Percentiles rank a stretch among this genome's conserved stretches.
Evolutionary conservation across 805 yeast genomes (phyloP).

Genomic region (Saccharomycopsis sp.): DNA sequence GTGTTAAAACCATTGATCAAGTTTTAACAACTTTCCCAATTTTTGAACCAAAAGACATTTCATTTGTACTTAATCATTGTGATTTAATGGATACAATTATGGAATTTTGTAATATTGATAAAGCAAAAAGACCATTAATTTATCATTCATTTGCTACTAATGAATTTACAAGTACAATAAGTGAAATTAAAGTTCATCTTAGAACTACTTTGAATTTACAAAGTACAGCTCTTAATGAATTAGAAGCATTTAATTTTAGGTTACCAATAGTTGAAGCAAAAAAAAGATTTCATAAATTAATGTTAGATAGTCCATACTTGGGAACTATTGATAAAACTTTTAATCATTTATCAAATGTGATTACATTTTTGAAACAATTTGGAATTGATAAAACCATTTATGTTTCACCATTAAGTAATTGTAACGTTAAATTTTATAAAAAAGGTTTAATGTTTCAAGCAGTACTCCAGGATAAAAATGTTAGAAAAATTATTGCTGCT

Average conservation of each 20-base stretch:
- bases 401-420: constrained; percentile 76
- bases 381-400: constrained; percentile 49
- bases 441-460: constrained; percentile 87
- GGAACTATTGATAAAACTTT: constrained; percentile 53
- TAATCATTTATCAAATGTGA: constrained; percentile 48
- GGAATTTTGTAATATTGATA: constrained; percentile 73
- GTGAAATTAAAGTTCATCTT: constrained; percentile 49
- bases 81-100: constrained; percentile 67
- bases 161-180: constrained; percentile 17
- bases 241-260: constrained; percentile 70
- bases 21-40: constrained; percentile 57
- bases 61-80: constrained; percentile 66
- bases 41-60: constrained; percentile 43
- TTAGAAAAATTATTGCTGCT: constrained; percentile 49
- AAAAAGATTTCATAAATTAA: constrained; percentile 50
- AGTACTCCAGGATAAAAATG: constrained; percentile 48
- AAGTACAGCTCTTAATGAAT: constrained; percentile 70
- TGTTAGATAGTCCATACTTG: constrained; percentile 64
- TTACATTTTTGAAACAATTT: constrained; percentile 41
- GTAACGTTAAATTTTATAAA: constrained; percentile 67
- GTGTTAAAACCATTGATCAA: constrained; percentile 74
- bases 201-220: constrained; percentile 41
- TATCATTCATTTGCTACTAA: constrained; percentile 1
- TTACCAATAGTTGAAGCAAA: constrained; percentile 56
- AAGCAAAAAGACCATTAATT: constrained; percentile 39